Evolutionary conservation across 192 early-diverging fungal genomes (phyloP).

Genomic region (Mortierella antarctica): DNA sequence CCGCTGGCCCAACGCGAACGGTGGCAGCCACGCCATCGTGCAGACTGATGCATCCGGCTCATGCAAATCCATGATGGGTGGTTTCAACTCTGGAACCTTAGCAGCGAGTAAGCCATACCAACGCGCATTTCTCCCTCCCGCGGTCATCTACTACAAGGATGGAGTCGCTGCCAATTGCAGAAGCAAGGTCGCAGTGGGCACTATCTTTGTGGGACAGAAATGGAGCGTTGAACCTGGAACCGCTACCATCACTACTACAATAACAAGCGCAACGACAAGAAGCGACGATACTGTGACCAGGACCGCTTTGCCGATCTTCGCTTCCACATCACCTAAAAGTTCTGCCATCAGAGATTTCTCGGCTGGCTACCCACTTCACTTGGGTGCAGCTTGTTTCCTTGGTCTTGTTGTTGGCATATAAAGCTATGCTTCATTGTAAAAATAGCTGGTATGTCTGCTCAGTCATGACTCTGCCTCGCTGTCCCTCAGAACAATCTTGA

Average conservation of each 20-base stretch:
- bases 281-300: neutral
- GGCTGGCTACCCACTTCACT: slow-evolving; percentile 2
- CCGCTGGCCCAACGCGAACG: slow-evolving; percentile 37
- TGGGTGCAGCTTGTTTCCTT: slow-evolving; percentile 19
- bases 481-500: no score
- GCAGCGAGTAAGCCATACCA: slow-evolving; percentile 23
- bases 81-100: slow-evolving; percentile 44
- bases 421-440: neutral
- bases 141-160: slow-evolving; percentile 41
- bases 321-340: neutral
- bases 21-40: slow-evolving; percentile 36
- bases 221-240: neutral
- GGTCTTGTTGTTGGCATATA: slow-evolving; percentile 14
- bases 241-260: neutral
- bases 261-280: neutral
- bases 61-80: slow-evolving; percentile 26
- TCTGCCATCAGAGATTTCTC: slow-evolving; percentile 3
- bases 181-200: slow-evolving; percentile 20
- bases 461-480: no score
- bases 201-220: slow-evolving; percentile 29
- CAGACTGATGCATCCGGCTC: slow-evolving; percentile 23
- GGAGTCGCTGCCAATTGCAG: slow-evolving; percentile 35
- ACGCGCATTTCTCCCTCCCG: slow-evolving; percentile 8
- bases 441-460: no score
- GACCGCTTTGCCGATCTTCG: neutral